A percentile compares a stretch with the other conserved stretches of the same genome.
phyloP scores from a whole-genome alignment of 345 rosid genomes.

The Lagerstroemia speciosa region DNA sequence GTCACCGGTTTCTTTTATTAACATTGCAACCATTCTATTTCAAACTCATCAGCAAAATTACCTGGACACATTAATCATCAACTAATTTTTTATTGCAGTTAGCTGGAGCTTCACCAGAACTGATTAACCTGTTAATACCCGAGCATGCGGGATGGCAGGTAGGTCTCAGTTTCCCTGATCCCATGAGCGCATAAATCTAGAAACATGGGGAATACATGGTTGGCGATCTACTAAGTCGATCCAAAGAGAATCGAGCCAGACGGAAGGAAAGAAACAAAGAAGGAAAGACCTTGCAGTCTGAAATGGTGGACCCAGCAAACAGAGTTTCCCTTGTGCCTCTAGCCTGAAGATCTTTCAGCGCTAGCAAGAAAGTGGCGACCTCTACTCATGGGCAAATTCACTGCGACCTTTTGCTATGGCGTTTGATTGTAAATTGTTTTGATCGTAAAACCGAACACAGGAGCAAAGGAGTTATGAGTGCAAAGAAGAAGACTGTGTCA shows the following conservation, averaged over 20 bases:
- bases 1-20: background rate
- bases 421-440: slow-evolving; percentile 5
- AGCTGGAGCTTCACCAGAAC: slow-evolving; percentile 60
- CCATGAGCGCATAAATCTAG: slow-evolving; percentile 25
- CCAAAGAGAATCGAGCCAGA: background rate
- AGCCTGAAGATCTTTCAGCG: too few relatives aligned
- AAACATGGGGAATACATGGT: background rate
- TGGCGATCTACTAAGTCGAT: background rate
- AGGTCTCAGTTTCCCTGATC: slow-evolving; percentile 27
- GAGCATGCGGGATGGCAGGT: slow-evolving; percentile 52
- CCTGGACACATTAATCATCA: background rate
- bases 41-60: background rate
- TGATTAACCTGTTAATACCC: slow-evolving; percentile 62
- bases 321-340: too few relatives aligned
- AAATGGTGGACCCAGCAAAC: too few relatives aligned
- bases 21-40: background rate
- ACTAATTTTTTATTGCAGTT: slow-evolving; percentile 27
- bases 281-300: too few relatives aligned
- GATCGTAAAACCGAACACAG: background rate
- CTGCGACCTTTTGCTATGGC: background rate
- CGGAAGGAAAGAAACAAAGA: too few relatives aligned
- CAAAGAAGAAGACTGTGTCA: background rate
- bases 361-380: too few relatives aligned
- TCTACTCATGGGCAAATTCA: too few relatives aligned
- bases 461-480: background rate